A percentile compares a stretch with the other conserved stretches of the same genome.
phyloP scores from a whole-genome alignment of 2,329 filamentous ascomycete genomes.

The Aurifilum marmelostoma region DNA sequence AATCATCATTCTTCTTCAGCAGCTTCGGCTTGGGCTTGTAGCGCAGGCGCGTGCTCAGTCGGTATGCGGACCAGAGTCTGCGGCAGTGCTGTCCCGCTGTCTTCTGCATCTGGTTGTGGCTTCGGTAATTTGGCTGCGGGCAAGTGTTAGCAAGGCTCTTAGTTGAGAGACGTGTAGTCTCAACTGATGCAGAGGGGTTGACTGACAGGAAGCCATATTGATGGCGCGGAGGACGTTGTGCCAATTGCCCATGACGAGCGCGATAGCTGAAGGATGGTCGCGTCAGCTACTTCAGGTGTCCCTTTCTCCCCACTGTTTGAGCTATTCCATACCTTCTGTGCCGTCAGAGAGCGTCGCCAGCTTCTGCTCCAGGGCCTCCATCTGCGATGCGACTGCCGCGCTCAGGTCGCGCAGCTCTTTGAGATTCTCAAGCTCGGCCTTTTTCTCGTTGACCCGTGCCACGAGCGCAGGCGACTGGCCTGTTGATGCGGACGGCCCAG shows the following conservation, averaged over 20 bases:
- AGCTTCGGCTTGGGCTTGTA: slow-evolving; percentile 64
- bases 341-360: slow-evolving; percentile 77
- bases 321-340: slow-evolving; percentile 66
- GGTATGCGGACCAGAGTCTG: slow-evolving; percentile 85
- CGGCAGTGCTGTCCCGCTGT: slow-evolving; percentile 59
- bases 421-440: slow-evolving; percentile 77
- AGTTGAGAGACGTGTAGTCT: slow-evolving; percentile 19
- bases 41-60: slow-evolving; percentile 71
- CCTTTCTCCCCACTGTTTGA: neutral
- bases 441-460: slow-evolving; percentile 83
- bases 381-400: slow-evolving; percentile 76
- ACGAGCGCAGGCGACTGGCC: slow-evolving; percentile 72
- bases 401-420: slow-evolving; percentile 79
- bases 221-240: slow-evolving; percentile 84
- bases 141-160: neutral
- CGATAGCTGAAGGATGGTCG: slow-evolving; percentile 63
- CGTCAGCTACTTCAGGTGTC: slow-evolving; percentile 28
- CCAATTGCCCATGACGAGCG: slow-evolving; percentile 85
- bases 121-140: slow-evolving; percentile 69
- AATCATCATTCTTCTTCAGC: slow-evolving; percentile 43
- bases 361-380: slow-evolving; percentile 81
- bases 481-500: slow-evolving; percentile 45
- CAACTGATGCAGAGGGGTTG: slow-evolving; percentile 24
- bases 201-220: slow-evolving; percentile 81
- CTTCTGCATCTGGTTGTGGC: slow-evolving; percentile 49